Conservation (phyloP, 2,329 filamentous ascomycete genomes). For the Calonectria fujianensis region DNA sequence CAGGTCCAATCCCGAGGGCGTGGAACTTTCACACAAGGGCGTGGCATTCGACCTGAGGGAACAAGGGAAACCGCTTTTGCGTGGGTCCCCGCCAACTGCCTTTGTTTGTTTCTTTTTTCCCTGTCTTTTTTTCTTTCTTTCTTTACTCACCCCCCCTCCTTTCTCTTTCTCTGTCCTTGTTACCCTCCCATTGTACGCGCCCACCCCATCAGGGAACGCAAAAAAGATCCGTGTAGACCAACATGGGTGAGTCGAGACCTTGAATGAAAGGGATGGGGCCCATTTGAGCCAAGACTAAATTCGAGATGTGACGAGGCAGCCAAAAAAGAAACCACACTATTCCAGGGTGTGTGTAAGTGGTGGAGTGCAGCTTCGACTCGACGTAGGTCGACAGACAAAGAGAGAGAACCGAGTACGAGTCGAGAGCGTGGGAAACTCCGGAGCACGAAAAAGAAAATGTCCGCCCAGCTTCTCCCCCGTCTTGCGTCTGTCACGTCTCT, state of each 20-base stretch:
- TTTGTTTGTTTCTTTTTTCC: slow-evolving; percentile 3
- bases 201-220: slow-evolving; percentile 7
- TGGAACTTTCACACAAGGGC: slow-evolving; percentile 30
- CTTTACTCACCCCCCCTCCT: slow-evolving; percentile 28
- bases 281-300: slow-evolving; percentile 4
- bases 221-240: slow-evolving; percentile 29
- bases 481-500: slow-evolving; percentile 1
- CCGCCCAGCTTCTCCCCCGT: background rate
- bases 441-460: background rate
- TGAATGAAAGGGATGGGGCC: slow-evolving; percentile 19
- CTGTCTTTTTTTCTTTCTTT: background rate
- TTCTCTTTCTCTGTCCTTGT: background rate
- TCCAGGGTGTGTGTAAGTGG: slow-evolving; percentile 27
- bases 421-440: slow-evolving; percentile 11
- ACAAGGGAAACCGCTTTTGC: slow-evolving; percentile 9
- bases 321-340: slow-evolving; percentile 23
- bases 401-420: slow-evolving; percentile 33
- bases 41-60: slow-evolving; percentile 21
- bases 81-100: slow-evolving; percentile 2
- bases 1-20: slow-evolving; percentile 34
- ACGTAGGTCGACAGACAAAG: background rate
- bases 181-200: slow-evolving; percentile 16
- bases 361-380: slow-evolving; percentile 31
- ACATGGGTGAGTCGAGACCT: slow-evolving; percentile 22
- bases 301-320: slow-evolving; percentile 25